Evolutionary conservation across 2,329 filamentous ascomycete species (phyloP).

Genomic region (Apiospora sp.): DNA sequence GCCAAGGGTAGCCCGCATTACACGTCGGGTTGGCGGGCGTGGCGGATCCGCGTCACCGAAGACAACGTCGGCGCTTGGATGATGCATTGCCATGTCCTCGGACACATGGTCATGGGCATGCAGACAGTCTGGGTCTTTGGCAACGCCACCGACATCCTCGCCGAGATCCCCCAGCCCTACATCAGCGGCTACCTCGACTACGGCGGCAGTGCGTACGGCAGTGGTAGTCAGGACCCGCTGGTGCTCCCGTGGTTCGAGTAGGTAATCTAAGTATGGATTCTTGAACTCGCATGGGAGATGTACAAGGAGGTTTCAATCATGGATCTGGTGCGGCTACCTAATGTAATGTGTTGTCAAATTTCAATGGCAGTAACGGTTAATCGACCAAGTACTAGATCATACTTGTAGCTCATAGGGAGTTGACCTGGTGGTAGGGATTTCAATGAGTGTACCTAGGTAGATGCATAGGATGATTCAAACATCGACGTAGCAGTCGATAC

Average conservation of each 20-base stretch:
- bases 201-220: constrained; percentile 56
- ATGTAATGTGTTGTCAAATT: neutral
- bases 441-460: too few species aligned
- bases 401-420: too few species aligned
- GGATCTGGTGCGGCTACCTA: too few species aligned
- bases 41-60: constrained; percentile 57
- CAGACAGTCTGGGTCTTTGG: constrained; percentile 52
- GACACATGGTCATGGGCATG: constrained; percentile 67
- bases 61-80: constrained; percentile 66
- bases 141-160: constrained; percentile 45
- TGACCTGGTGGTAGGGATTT: too few species aligned
- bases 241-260: constrained; percentile 30
- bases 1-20: constrained; percentile 47
- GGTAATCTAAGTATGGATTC: neutral
- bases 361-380: neutral
- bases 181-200: constrained; percentile 52
- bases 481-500: too few species aligned
- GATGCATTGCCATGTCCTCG: constrained; percentile 67
- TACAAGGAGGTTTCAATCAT: too few species aligned
- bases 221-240: constrained; percentile 43
- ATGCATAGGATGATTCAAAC: too few species aligned
- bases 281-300: too few species aligned
- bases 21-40: constrained; percentile 66
- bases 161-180: constrained; percentile 45
- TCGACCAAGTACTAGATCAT: too few species aligned